phyloP scores from a whole-genome alignment of 2,329 filamentous ascomycete species.

The Colletotrichum endophyticum region DNA sequence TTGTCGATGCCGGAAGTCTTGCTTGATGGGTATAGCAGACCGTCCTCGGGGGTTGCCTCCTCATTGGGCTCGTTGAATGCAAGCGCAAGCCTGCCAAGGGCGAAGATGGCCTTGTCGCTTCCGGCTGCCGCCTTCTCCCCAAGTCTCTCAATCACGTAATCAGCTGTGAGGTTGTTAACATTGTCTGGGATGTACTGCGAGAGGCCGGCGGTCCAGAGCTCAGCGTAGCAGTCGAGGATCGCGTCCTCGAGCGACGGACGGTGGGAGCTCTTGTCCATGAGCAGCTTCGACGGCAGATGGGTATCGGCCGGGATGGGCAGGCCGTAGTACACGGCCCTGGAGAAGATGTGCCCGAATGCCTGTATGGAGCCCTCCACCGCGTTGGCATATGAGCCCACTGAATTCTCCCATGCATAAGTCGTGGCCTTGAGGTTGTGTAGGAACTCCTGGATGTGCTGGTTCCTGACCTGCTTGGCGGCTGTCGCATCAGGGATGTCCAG shows the following conservation, averaged over 20 bases:
- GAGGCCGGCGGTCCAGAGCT: constrained; percentile 52
- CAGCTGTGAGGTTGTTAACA: constrained; percentile 31
- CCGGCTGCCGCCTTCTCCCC: constrained; percentile 76
- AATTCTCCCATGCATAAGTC: constrained; percentile 46
- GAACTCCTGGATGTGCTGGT: constrained; percentile 9
- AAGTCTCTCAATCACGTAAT: constrained; percentile 65
- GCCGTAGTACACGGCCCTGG: constrained; percentile 49
- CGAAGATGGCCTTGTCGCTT: constrained; percentile 80
- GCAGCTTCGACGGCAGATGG: constrained; percentile 33
- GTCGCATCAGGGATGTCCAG: constrained; percentile 36
- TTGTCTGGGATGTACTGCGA: constrained; percentile 27
- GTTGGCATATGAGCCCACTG: constrained; percentile 47
- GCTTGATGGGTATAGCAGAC: background rate
- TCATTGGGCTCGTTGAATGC: constrained; percentile 51
- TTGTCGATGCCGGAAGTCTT: constrained; percentile 13
- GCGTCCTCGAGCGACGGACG: constrained; percentile 45
- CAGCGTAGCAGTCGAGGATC: constrained; percentile 48
- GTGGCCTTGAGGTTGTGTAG: constrained; percentile 42
- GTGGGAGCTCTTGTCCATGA: constrained; percentile 28
- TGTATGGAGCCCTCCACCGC: constrained; percentile 52
- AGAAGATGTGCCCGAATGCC: constrained; percentile 48
- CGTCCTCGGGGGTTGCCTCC: constrained; percentile 24
- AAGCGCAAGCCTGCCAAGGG: constrained; percentile 78
- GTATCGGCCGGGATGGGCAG: constrained; percentile 28
- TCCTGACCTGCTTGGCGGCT: constrained; percentile 27